These are phyloP conservation scores for Trichoderma semiorbis DNA, from an alignment of 2,329 filamentous ascomycete species.

Conservation along the genomic window DNA sequence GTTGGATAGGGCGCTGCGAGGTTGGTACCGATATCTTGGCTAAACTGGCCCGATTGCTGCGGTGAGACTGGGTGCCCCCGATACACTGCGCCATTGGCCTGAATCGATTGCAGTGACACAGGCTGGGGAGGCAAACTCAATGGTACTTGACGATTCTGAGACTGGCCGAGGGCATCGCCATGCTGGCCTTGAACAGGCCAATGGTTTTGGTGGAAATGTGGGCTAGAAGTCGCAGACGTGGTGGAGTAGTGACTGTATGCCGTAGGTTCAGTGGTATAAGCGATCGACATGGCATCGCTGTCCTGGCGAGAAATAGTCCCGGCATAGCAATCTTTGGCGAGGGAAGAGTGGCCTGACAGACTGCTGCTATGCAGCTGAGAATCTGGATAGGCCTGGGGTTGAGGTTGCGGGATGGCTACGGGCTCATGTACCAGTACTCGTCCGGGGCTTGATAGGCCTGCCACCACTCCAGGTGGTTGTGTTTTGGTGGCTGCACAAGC, in stretches of 20 bases:
- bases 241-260: neutral
- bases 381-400: constrained; percentile 11
- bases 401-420: neutral
- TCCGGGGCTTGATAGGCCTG: neutral
- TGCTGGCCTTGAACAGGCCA: neutral
- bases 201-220: constrained; percentile 13
- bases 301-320: constrained; percentile 1
- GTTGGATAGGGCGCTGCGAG: neutral
- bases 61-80: neutral
- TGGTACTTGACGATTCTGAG: neutral
- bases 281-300: constrained; percentile 15
- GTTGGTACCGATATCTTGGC: neutral
- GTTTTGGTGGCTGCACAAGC: neutral
- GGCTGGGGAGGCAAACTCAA: neutral
- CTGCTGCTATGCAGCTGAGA: constrained; percentile 10
- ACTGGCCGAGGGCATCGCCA: neutral
- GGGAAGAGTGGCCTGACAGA: neutral
- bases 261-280: neutral
- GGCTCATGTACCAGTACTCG: constrained; percentile 1
- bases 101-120: neutral
- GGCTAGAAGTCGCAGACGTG: neutral
- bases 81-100: neutral
- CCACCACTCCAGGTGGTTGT: neutral
- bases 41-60: neutral
- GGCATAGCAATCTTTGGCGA: neutral